Evolutionary conservation across 768 basidiomycete species (phyloP), one percentile per base, ranked within the genome.

Genomic region (Pisolithus tinctorius): DNA sequence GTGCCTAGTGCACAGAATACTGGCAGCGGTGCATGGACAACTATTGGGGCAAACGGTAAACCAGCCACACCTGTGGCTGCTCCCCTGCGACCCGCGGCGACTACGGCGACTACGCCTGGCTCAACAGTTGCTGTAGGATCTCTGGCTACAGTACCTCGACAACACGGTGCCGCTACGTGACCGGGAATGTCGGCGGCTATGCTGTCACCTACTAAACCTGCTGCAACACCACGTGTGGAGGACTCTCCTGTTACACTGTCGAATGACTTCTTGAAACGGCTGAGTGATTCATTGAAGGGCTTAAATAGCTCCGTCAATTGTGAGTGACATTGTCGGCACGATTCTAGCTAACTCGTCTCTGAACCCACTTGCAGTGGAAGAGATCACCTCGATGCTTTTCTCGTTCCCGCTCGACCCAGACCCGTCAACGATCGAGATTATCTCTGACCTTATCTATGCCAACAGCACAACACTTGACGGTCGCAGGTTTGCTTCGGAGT

Each of bases 241-340:
- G 20, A 20, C 20, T 20, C 20, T 43, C 76, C 82, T 2, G 69
- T 77, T 2, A 70, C 83, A 4, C 90, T 93, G 13, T 90, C 92
- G 1, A 78, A 86, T 49, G 94, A 97, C 41, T 96, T 99, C 71
- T 70, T 98, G 55, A 84, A 86, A 60, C 98, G 96, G 96, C 72
- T 93, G 55, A 83, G 78, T 55, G 86, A 89, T 49, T 83, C 90
- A 2, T 69, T 99, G 20, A 20, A 20, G 20, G 20, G 20, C 20
- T 20, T 20, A 20, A 20, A 20, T 20, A 20, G 20, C 20, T 20
- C 20, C 2, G 20, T 20, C 20, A 20, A 20, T 20, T 20, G 20
- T 20, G 20, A 20, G 20, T 20, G 20, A 20, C 2, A 2, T 20
- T 20, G 20, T 20, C 20, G 2, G 20, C 20, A 20, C 20, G 2